Conservation (phyloP, 495 filamentous ascomycete genomes). For the Geoglossum glabrum region DNA sequence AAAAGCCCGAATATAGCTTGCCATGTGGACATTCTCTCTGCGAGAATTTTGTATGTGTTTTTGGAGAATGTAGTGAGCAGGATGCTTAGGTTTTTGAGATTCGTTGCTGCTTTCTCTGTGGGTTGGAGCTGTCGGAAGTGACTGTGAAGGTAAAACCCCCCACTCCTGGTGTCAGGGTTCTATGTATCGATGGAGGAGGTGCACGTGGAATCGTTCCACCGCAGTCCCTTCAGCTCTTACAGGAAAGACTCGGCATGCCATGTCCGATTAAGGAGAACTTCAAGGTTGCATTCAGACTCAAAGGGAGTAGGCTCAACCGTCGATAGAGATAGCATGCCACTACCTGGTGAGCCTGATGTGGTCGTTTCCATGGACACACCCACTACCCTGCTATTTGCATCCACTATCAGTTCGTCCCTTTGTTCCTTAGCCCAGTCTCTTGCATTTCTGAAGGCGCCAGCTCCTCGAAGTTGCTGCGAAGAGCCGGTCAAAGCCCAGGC, state of each 20-base stretch:
- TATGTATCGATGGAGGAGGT: slow-evolving; percentile 20
- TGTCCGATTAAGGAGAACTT: slow-evolving; percentile 16
- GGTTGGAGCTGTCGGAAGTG: neutral
- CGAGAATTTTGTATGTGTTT: slow-evolving; percentile 15
- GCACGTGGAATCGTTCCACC: slow-evolving; percentile 18
- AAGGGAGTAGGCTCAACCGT: no score
- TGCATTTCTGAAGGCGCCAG: slow-evolving; percentile 19
- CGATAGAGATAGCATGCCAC: no score
- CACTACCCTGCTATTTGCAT: slow-evolving; percentile 9
- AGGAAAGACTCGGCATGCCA: slow-evolving; percentile 12
- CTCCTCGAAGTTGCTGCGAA: slow-evolving; percentile 17
- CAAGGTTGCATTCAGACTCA: slow-evolving; percentile 14
- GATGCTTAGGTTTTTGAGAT: neutral
- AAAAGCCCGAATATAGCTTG: slow-evolving; percentile 14
- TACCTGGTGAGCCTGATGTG: no score
- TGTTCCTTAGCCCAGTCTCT: slow-evolving; percentile 19
- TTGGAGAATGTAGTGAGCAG: slow-evolving; percentile 2
- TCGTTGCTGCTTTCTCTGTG: neutral
- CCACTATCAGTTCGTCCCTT: slow-evolving; percentile 14
- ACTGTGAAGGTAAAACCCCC: slow-evolving; percentile 16
- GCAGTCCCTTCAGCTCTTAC: slow-evolving; percentile 17
- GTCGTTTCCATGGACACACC: neutral
- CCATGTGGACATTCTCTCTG: slow-evolving; percentile 17
- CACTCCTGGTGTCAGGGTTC: slow-evolving; percentile 16
- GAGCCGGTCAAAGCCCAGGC: slow-evolving; percentile 14